phyloP scores from a whole-genome alignment of 192 early-diverging fungal species.

The Coemansia nantahalensis region DNA sequence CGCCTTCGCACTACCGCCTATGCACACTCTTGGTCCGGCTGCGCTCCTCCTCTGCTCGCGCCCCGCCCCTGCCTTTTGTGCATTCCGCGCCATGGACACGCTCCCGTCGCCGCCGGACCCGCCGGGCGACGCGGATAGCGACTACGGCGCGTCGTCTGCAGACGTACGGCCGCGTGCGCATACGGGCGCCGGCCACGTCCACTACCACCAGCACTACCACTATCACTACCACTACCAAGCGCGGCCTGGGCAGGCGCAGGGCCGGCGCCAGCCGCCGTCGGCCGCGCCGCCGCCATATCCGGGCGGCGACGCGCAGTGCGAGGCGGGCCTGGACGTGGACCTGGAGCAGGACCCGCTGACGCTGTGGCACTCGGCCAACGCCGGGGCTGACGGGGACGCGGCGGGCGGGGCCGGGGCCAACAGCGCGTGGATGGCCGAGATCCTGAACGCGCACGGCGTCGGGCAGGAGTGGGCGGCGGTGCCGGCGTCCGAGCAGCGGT shows the following conservation, averaged over 20 bases:
- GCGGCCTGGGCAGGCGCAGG: slow-evolving; percentile 12
- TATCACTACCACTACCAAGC: slow-evolving; percentile 33
- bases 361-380: slow-evolving; percentile 25
- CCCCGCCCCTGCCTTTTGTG: no score
- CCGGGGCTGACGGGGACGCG: not conserved
- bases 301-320: not conserved
- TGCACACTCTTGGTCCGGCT: no score
- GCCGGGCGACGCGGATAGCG: no score
- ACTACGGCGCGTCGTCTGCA: no score
- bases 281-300: not conserved
- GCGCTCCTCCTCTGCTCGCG: no score
- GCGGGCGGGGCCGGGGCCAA: not conserved
- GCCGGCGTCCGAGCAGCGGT: slow-evolving; percentile 11
- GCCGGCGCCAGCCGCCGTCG: slow-evolving; percentile 14
- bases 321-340: not conserved
- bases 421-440: slow-evolving; percentile 32
- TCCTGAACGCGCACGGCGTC: slow-evolving; percentile 26
- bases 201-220: slow-evolving; percentile 25
- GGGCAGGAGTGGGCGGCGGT: slow-evolving; percentile 27
- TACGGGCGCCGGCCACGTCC: no score
- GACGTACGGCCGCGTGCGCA: no score
- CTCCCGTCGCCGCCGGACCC: no score
- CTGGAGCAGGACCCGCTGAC: slow-evolving; percentile 27
- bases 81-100: no score
- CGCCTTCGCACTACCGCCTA: no score